These are phyloP conservation scores for Mycena filopes DNA, from an alignment of 768 basidiomycete species.

Conservation along the genomic window DNA sequence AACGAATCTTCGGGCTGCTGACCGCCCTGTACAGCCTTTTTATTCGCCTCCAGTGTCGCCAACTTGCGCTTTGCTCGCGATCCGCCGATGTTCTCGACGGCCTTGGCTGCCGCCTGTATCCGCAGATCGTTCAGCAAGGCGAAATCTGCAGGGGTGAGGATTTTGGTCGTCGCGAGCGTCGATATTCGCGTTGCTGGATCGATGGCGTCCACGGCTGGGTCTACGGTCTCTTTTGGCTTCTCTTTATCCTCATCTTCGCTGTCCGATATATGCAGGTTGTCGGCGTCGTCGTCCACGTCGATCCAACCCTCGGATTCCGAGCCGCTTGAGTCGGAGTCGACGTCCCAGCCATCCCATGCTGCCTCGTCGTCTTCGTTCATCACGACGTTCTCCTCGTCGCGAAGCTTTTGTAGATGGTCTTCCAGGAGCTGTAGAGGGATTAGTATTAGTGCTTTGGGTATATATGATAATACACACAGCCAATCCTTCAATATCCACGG, in stretches of 20 bases:
- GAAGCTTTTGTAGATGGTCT: constrained; percentile 80
- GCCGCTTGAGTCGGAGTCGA: constrained; percentile 74
- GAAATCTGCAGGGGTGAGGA: constrained; percentile 97
- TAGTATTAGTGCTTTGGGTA: background rate
- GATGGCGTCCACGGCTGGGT: constrained; percentile 32
- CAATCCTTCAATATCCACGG: constrained; percentile 91
- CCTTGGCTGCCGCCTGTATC: constrained; percentile 78
- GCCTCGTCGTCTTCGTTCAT: constrained; percentile 68
- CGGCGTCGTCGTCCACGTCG: constrained; percentile 72
- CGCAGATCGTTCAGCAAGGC: constrained; percentile 90
- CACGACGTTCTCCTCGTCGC: constrained; percentile 68
- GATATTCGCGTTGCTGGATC: constrained; percentile 58
- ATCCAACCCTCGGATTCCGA: constrained; percentile 82
- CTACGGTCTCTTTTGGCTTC: constrained; percentile 59
- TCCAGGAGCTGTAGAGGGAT: constrained; percentile 74
- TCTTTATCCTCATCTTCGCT: constrained; percentile 83
- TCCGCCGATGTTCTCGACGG: constrained; percentile 76
- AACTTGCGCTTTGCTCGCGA: constrained; percentile 90
- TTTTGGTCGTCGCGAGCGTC: constrained; percentile 88
- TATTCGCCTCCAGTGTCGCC: constrained; percentile 78
- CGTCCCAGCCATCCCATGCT: constrained; percentile 92
- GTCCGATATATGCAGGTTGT: constrained; percentile 83
- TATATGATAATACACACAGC: constrained; percentile 59
- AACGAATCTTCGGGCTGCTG: constrained; percentile 66
- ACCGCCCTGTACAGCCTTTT: constrained; percentile 61